Conservation (phyloP, 805 yeast genomes). For the Lachancea sp. region DNA sequence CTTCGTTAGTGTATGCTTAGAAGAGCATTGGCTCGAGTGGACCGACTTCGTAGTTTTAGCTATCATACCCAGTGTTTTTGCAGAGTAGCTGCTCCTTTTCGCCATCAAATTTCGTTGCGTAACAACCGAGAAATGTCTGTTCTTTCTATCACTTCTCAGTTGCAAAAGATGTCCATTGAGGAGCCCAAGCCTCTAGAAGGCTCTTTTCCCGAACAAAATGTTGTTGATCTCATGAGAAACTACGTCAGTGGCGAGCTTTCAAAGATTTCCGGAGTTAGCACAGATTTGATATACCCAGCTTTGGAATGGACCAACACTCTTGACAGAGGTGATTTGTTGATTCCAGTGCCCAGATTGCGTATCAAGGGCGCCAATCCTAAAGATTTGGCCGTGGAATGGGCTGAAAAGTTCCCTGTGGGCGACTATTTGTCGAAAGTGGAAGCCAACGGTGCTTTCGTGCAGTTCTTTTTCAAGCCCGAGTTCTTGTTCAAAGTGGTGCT, state of each 20-base stretch:
- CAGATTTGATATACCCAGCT: conserved; percentile 66
- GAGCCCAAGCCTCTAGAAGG: conserved; percentile 45
- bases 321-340: conserved; percentile 87
- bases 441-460: conserved; percentile 86
- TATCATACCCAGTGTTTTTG: background rate
- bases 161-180: conserved; percentile 32
- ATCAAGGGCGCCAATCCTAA: conserved; percentile 77
- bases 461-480: conserved; percentile 71
- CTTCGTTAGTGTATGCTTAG: conserved; percentile 7
- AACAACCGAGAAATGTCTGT: conserved; percentile 2
- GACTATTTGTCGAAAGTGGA: conserved; percentile 61
- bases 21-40: conserved; percentile 3
- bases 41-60: background rate
- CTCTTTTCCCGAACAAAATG: conserved; percentile 71
- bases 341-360: conserved; percentile 89
- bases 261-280: conserved; percentile 64
- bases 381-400: conserved; percentile 69
- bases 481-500: conserved; percentile 63
- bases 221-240: conserved; percentile 83
- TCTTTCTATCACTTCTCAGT: conserved; percentile 22
- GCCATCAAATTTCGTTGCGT: background rate
- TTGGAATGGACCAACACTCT: conserved; percentile 80
- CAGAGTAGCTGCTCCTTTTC: background rate
- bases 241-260: conserved; percentile 77
- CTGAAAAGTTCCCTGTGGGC: conserved; percentile 67